phyloP scores from a whole-genome alignment of 768 basidiomycete genomes.

The Pleurotus djamor region DNA sequence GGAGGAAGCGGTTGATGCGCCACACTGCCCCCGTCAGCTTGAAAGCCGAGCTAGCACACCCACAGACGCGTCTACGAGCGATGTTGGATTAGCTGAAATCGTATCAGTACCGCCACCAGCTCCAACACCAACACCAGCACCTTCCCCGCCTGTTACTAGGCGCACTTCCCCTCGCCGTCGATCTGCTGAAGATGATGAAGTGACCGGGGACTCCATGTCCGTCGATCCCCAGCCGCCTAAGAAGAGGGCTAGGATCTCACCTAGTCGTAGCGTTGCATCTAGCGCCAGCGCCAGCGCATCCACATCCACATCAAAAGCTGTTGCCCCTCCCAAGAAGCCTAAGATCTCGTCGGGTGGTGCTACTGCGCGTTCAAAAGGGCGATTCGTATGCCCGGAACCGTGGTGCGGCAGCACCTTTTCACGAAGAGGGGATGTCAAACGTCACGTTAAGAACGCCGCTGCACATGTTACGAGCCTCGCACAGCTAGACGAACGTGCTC shows the following conservation, averaged over 20 bases:
- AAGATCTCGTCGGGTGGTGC: background rate
- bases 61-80: background rate
- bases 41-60: background rate
- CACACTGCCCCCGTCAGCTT: background rate
- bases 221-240: background rate
- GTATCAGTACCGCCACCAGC: background rate
- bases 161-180: background rate
- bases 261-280: background rate
- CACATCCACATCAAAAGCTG: background rate
- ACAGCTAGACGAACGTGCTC: conserved; percentile 2
- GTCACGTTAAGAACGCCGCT: conserved; percentile 3
- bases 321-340: background rate
- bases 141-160: background rate
- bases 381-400: background rate
- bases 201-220: background rate
- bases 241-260: background rate
- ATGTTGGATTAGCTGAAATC: background rate
- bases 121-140: too few relatives aligned
- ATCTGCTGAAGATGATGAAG: background rate
- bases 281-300: too few relatives aligned
- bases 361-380: background rate
- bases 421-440: background rate
- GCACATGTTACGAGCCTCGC: conserved; percentile 1
- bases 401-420: conserved; percentile 6
- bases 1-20: background rate